Evolutionary conservation across 2,329 filamentous ascomycete genomes (phyloP).

Genomic region (Fusarium pseudonygamai): DNA sequence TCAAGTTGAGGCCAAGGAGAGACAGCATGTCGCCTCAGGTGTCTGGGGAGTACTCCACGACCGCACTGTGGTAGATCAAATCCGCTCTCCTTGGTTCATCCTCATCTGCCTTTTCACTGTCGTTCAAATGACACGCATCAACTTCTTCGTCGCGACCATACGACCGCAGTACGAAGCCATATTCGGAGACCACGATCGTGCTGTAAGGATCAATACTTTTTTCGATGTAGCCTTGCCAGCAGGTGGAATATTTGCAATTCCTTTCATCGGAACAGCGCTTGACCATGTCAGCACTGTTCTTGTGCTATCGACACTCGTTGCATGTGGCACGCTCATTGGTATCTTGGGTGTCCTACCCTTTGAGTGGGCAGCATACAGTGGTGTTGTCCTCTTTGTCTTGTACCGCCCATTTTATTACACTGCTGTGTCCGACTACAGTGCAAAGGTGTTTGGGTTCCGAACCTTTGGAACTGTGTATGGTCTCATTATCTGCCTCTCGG

Average conservation of each 20-base stretch:
- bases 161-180: conserved; percentile 83
- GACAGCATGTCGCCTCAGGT: conserved; percentile 75
- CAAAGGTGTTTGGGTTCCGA: conserved; percentile 91
- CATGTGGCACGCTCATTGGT: conserved; percentile 77
- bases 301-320: conserved; percentile 76
- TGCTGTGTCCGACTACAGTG: conserved; percentile 86
- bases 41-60: conserved; percentile 90
- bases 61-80: conserved; percentile 74
- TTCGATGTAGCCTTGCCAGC: conserved; percentile 84
- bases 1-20: conserved; percentile 73
- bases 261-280: conserved; percentile 83
- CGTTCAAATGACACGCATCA: conserved; percentile 82
- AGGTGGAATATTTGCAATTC: conserved; percentile 84
- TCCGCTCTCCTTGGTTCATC: conserved; percentile 83
- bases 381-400: conserved; percentile 81
- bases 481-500: conserved; percentile 85
- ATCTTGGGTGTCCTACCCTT: conserved; percentile 78
- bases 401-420: conserved; percentile 94
- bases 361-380: conserved; percentile 76
- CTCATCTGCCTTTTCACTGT: conserved; percentile 85
- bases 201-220: conserved; percentile 79
- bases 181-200: conserved; percentile 68
- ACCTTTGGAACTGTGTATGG: conserved; percentile 97
- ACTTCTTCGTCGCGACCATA: conserved; percentile 92
- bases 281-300: conserved; percentile 79